These are phyloP conservation scores for Chrysoporthe puriensis DNA, from an alignment of 2,329 filamentous ascomycete species.

Conservation along the genomic window DNA sequence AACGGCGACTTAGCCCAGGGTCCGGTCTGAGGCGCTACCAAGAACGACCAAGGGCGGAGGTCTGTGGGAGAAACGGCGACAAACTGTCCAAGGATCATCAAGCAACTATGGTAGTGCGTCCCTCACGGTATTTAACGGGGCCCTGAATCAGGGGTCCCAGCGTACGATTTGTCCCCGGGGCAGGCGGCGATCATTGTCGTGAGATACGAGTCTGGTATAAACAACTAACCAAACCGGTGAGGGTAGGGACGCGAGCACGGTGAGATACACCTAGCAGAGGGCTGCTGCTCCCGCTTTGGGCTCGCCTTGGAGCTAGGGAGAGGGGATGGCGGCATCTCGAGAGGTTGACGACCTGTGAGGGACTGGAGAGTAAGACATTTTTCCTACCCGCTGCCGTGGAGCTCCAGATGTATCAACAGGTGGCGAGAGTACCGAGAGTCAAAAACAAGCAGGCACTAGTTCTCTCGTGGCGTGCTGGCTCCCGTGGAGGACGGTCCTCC, in stretches of 20 bases:
- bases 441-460: slow-evolving; percentile 18
- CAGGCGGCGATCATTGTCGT: not conserved
- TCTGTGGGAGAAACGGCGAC: slow-evolving; percentile 23
- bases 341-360: slow-evolving; percentile 18
- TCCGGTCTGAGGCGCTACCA: slow-evolving; percentile 19
- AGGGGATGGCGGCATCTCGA: slow-evolving; percentile 10
- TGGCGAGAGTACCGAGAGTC: slow-evolving; percentile 23
- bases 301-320: not conserved
- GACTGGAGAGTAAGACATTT: slow-evolving; percentile 27
- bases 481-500: slow-evolving; percentile 16
- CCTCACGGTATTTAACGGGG: slow-evolving; percentile 4
- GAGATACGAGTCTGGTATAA: slow-evolving; percentile 3
- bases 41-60: slow-evolving; percentile 19
- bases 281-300: not conserved
- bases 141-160: slow-evolving; percentile 9
- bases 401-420: slow-evolving; percentile 16
- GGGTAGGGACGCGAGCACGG: slow-evolving; percentile 9
- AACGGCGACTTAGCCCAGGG: slow-evolving; percentile 22
- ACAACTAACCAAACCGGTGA: not conserved
- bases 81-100: slow-evolving; percentile 12
- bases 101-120: slow-evolving; percentile 12
- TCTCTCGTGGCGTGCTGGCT: slow-evolving; percentile 24
- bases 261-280: slow-evolving; percentile 7
- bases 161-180: slow-evolving; percentile 8
- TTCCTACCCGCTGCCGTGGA: slow-evolving; percentile 15